phyloP scores from a whole-genome alignment of 1,284 basidiomycete species.

The Mycena citricolor region DNA sequence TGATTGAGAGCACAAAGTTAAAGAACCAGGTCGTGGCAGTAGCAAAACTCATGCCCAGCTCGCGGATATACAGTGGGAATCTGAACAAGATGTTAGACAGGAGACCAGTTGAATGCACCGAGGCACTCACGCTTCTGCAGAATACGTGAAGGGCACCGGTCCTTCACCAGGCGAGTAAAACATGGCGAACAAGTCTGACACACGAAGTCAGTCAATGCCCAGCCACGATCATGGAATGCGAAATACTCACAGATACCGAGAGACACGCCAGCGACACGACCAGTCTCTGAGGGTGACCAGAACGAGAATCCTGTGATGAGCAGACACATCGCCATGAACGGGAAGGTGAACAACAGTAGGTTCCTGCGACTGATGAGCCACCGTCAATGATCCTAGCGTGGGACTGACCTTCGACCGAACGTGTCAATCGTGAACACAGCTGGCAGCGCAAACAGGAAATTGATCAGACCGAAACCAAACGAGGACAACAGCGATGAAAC shows the following conservation, averaged over 20 bases:
- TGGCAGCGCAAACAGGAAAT: constrained; percentile 51
- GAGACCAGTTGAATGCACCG: neutral
- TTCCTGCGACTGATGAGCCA: constrained; percentile 41
- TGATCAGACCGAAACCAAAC: constrained; percentile 51
- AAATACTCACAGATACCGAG: constrained; percentile 46
- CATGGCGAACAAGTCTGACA: constrained; percentile 52
- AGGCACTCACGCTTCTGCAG: constrained; percentile 30
- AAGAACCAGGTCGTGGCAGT: constrained; percentile 67
- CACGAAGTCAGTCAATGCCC: neutral
- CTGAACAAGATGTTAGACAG: constrained; percentile 26
- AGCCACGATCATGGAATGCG: neutral
- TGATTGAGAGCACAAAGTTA: constrained; percentile 70
- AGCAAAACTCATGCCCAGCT: constrained; percentile 70
- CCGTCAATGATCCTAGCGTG: too few species aligned
- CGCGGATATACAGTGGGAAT: constrained; percentile 75
- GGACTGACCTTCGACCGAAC: constrained; percentile 48
- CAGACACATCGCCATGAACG: constrained; percentile 52
- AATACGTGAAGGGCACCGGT: constrained; percentile 71
- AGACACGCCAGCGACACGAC: constrained; percentile 51
- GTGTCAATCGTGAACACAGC: constrained; percentile 53
- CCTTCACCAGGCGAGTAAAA: constrained; percentile 75
- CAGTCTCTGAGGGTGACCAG: constrained; percentile 50
- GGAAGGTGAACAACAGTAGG: constrained; percentile 34
- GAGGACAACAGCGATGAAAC: constrained; percentile 56
- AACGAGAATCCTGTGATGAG: constrained; percentile 42